Percentiles rank a stretch among this genome's conserved stretches.
Evolutionary conservation across 345 rosid species (phyloP).

Genomic region (Ceriops tagal): DNA sequence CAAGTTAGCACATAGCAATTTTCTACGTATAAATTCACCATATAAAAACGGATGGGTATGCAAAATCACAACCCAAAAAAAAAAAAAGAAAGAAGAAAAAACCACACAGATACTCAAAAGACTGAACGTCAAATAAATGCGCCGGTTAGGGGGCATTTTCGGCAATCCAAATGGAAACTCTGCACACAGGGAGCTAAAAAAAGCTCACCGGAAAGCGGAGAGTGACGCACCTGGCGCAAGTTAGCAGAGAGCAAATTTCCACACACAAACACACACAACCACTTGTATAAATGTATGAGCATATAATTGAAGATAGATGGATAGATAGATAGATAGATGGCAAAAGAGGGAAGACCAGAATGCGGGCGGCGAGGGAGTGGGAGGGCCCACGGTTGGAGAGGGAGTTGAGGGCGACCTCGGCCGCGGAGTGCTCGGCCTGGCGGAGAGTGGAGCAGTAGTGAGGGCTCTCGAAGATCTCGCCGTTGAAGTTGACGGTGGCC

Average conservation of each 20-base stretch:
- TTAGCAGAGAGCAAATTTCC: not conserved
- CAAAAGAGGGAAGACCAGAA: conserved; percentile 48
- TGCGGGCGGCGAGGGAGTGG: conserved; percentile 95
- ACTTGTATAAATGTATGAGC: not conserved
- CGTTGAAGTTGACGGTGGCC: conserved; percentile 94
- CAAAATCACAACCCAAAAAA: too few relatives aligned
- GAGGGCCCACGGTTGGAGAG: conserved; percentile 97
- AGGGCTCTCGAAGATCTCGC: conserved; percentile 95
- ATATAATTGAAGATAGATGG: not conserved
- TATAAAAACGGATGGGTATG: too few relatives aligned
- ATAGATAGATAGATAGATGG: not conserved
- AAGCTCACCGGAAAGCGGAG: too few relatives aligned
- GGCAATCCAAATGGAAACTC: not conserved
- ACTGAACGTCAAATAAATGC: too few relatives aligned
- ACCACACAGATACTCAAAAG: too few relatives aligned
- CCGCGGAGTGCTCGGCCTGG: conserved; percentile 99
- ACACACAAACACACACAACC: not conserved
- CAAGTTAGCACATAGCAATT: too few relatives aligned
- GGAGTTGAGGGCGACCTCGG: conserved; percentile 92
- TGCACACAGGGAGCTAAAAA: too few relatives aligned
- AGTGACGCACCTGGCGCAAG: not conserved
- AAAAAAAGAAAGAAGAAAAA: too few relatives aligned
- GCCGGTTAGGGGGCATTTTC: not conserved
- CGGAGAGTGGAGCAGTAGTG: conserved; percentile 97
- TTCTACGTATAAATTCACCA: too few relatives aligned